A percentile compares a stretch with the other conserved stretches of the same genome.
Evolutionary conservation across 176 grass and related monocot genomes (phyloP).

Genomic region (Aegilops speltoides): DNA sequence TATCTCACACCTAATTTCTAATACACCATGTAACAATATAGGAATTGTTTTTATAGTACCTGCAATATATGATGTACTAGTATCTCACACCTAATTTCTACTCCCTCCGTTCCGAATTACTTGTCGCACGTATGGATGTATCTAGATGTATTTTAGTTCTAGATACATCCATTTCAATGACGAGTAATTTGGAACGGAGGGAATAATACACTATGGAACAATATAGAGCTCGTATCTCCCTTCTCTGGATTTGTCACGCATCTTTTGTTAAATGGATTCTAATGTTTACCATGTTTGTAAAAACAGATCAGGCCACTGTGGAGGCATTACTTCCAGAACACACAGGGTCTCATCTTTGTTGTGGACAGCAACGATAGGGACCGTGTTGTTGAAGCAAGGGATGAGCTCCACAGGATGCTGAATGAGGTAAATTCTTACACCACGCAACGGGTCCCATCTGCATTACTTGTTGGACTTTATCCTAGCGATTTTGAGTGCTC

Average conservation of each 20-base stretch:
- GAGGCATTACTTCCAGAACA: conserved; percentile 84
- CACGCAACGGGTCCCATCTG: neutral
- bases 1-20: too few relatives aligned
- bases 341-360: conserved; percentile 69
- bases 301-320: conserved; percentile 72
- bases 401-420: conserved; percentile 72
- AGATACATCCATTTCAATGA: too few relatives aligned
- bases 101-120: too few relatives aligned
- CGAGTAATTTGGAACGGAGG: too few relatives aligned
- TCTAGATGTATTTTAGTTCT: too few relatives aligned
- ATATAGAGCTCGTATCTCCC: neutral
- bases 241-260: neutral
- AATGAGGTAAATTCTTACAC: conserved; percentile 50
- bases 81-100: neutral
- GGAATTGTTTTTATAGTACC: neutral
- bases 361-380: conserved; percentile 76
- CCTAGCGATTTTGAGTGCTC: neutral
- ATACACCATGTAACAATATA: too few relatives aligned
- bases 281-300: neutral
- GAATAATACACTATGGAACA: neutral
- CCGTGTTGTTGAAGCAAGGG: conserved; percentile 72
- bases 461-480: neutral
- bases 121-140: too few relatives aligned
- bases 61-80: neutral
- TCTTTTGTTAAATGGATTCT: neutral